Percentiles rank a stretch among this genome's conserved stretches.
Conservation (phyloP, 371 early-diverging fungal species). For the Mortierella sp. region DNA sequence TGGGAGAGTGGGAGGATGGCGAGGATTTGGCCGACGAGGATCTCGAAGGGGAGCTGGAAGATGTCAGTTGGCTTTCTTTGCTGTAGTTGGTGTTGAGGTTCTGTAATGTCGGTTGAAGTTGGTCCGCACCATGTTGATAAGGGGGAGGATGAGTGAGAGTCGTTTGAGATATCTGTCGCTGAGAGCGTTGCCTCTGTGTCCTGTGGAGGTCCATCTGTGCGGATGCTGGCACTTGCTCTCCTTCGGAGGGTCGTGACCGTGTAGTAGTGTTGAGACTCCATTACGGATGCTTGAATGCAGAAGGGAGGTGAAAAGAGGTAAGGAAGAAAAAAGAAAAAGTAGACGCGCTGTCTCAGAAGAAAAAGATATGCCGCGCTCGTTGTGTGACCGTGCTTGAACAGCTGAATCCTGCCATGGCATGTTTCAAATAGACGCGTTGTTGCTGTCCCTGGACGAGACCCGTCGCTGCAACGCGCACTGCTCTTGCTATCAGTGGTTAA, state of each 20-base stretch:
- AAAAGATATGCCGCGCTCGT: neutral
- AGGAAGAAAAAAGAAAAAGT: constrained; percentile 6
- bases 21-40: constrained; percentile 40
- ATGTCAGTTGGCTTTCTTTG: constrained; percentile 1
- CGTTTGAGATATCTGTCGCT: neutral
- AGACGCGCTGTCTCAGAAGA: neutral
- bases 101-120: neutral
- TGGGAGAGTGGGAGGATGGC: constrained; percentile 23
- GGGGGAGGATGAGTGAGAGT: neutral
- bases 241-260: neutral
- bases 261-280: neutral
- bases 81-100: neutral
- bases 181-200: neutral
- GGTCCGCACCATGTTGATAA: neutral
- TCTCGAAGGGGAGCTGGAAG: constrained; percentile 36
- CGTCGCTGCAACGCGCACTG: too few species aligned
- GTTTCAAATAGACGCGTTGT: too few species aligned
- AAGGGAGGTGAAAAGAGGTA: neutral
- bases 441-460: too few species aligned
- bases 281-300: neutral
- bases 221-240: neutral
- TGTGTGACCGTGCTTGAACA: neutral
- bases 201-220: neutral
- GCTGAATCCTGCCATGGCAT: too few species aligned
- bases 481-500: too few species aligned